phyloP scores from a whole-genome alignment of 805 yeast species.

The Ogataea nonfermentans region DNA sequence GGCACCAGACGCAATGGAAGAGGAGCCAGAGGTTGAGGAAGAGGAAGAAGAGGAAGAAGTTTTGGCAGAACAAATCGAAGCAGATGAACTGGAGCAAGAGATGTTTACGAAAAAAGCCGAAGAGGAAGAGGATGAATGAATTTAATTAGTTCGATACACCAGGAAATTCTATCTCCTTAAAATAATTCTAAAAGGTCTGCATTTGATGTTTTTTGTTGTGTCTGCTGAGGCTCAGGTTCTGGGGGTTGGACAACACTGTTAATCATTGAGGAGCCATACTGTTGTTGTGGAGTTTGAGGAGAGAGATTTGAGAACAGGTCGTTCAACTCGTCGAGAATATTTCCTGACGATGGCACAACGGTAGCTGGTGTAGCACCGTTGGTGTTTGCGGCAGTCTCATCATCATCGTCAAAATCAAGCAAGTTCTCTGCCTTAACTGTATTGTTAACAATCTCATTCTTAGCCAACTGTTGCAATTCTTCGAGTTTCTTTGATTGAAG shows the following conservation, averaged over 20 bases:
- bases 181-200: constrained; percentile 22
- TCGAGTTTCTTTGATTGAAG: constrained; percentile 58
- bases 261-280: constrained; percentile 4
- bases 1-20: constrained; percentile 22
- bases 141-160: constrained; percentile 1
- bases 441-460: constrained; percentile 61
- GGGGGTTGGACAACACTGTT: constrained; percentile 11
- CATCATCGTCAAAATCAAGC: constrained; percentile 79
- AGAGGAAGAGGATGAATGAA: constrained; percentile 9
- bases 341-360: constrained; percentile 30
- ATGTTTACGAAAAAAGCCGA: constrained; percentile 9
- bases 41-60: constrained; percentile 22
- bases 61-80: constrained; percentile 25
- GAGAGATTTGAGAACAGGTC: constrained; percentile 54
- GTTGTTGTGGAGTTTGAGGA: constrained; percentile 7
- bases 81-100: constrained; percentile 31
- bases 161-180: constrained; percentile 2
- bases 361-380: constrained; percentile 15
- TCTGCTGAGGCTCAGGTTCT: background rate
- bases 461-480: constrained; percentile 76
- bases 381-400: constrained; percentile 20
- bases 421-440: constrained; percentile 73
- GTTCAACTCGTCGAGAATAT: constrained; percentile 69
- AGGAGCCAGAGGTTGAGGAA: constrained; percentile 18
- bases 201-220: constrained; percentile 10